phyloP scores from a whole-genome alignment of 768 basidiomycete genomes.

The Hericium coralloides region DNA sequence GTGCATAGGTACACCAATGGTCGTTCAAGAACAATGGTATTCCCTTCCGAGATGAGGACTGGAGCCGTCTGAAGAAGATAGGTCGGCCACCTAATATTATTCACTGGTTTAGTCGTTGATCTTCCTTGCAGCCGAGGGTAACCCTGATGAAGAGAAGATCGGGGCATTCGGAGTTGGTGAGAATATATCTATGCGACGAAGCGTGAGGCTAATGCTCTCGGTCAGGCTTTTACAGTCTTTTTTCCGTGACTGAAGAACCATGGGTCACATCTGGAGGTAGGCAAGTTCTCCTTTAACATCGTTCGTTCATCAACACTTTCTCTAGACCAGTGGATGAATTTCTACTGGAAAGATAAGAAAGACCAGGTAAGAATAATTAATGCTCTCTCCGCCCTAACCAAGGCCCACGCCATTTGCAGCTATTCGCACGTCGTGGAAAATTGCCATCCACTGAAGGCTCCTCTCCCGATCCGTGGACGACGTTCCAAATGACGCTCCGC shows the following conservation, averaged over 20 bases:
- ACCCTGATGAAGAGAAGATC: conserved; percentile 91
- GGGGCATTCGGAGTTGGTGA: conserved; percentile 88
- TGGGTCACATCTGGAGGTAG: conserved; percentile 74
- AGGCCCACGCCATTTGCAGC: conserved; percentile 28
- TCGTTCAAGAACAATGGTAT: conserved; percentile 85
- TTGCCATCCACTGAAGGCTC: conserved; percentile 34
- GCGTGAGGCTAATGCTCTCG: not conserved
- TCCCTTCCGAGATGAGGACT: conserved; percentile 76
- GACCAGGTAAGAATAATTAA: conserved; percentile 52
- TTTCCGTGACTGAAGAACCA: conserved; percentile 78
- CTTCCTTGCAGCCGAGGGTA: conserved; percentile 62
- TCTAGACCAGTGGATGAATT: conserved; percentile 84
- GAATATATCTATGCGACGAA: conserved; percentile 9
- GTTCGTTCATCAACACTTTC: conserved; percentile 17
- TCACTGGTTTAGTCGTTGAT: not conserved
- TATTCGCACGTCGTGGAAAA: conserved; percentile 74
- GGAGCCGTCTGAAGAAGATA: conserved; percentile 85
- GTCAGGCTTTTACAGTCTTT: conserved; percentile 67
- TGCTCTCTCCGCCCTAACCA: not conserved
- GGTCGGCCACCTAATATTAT: conserved; percentile 28
- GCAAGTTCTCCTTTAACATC: conserved; percentile 19
- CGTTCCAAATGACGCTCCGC: conserved; percentile 83
- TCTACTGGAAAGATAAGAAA: conserved; percentile 92
- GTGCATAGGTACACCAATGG: conserved; percentile 64
- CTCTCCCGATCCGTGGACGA: conserved; percentile 55